phyloP scores from a whole-genome alignment of 495 filamentous ascomycete species.

The Penicillium subrubescens region DNA sequence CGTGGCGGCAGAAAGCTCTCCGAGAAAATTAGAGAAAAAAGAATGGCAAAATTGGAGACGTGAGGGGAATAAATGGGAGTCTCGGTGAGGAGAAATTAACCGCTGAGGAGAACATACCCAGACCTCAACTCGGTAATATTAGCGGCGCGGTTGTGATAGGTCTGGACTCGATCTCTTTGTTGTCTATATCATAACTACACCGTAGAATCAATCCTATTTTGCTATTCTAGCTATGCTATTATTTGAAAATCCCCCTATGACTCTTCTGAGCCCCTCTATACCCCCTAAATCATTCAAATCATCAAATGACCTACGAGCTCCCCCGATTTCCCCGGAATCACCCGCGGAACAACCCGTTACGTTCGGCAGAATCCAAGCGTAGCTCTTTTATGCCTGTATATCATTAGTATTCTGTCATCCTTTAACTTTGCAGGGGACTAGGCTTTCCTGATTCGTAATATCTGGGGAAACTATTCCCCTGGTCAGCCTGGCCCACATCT shows the following conservation, averaged over 20 bases:
- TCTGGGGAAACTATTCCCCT: conserved; percentile 13
- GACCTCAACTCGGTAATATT: neutral
- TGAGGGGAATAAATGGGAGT: conserved; percentile 20
- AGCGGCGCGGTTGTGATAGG: neutral
- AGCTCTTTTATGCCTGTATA: neutral
- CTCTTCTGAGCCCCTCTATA: neutral
- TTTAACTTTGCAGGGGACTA: neutral
- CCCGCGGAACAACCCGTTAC: conserved; percentile 6
- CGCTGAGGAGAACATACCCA: conserved; percentile 16
- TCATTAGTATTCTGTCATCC: no score
- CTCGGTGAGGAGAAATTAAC: conserved; percentile 40
- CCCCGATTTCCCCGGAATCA: conserved; percentile 6
- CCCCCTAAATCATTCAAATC: neutral
- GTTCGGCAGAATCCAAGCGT: neutral
- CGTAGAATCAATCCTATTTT: neutral
- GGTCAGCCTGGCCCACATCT: conserved; percentile 1
- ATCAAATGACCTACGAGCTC: neutral
- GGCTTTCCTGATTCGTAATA: conserved; percentile 7
- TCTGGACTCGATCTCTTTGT: neutral
- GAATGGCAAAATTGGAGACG: conserved; percentile 24
- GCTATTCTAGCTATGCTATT: no score
- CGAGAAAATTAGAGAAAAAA: conserved; percentile 1
- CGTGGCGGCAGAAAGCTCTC: neutral
- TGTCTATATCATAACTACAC: neutral
- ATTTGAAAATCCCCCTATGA: neutral